A percentile compares a stretch with the other conserved stretches of the same genome.
These are phyloP conservation scores for Schoenoplectus tabernaemontani DNA, from an alignment of 202 grass and related monocot genomes.

Conservation along the genomic window DNA sequence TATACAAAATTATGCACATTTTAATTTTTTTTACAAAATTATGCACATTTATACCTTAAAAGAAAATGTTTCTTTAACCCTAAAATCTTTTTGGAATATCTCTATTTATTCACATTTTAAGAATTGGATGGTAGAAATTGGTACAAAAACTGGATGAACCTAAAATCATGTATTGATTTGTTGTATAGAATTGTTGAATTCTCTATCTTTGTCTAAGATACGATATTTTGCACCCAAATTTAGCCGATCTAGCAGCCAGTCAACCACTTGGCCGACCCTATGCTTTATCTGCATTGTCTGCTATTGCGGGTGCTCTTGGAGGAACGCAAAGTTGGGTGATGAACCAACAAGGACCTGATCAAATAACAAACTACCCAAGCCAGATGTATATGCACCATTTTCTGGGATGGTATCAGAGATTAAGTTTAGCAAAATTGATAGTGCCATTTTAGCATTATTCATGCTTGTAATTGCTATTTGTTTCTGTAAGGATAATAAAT, in stretches of 20 bases:
- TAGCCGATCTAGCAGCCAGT: slow-evolving; percentile 43
- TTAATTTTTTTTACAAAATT: too few species aligned
- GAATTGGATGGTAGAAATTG: background rate
- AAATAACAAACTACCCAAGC: slow-evolving; percentile 75
- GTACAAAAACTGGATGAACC: slow-evolving; percentile 15
- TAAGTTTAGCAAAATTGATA: slow-evolving; percentile 46
- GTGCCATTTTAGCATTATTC: background rate
- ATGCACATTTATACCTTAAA: background rate
- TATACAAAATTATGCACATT: slow-evolving; percentile 1
- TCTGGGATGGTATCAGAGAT: slow-evolving; percentile 77
- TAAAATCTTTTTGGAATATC: background rate
- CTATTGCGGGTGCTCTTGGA: slow-evolving; percentile 64
- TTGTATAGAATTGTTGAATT: too few species aligned
- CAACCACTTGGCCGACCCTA: slow-evolving; percentile 69
- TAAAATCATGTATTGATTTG: background rate
- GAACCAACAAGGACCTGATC: slow-evolving; percentile 65
- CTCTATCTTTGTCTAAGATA: slow-evolving; percentile 40
- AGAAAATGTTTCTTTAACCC: slow-evolving; percentile 11
- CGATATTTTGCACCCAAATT: slow-evolving; percentile 21
- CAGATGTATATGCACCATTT: slow-evolving; percentile 83
- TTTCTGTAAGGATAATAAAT: background rate
- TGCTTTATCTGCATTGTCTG: slow-evolving; percentile 63
- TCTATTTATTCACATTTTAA: background rate
- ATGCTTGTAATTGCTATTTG: slow-evolving; percentile 1
- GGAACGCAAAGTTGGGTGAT: slow-evolving; percentile 56